phyloP scores from a whole-genome alignment of 352 stramenopile species.

The Phytophthora foliorum region DNA sequence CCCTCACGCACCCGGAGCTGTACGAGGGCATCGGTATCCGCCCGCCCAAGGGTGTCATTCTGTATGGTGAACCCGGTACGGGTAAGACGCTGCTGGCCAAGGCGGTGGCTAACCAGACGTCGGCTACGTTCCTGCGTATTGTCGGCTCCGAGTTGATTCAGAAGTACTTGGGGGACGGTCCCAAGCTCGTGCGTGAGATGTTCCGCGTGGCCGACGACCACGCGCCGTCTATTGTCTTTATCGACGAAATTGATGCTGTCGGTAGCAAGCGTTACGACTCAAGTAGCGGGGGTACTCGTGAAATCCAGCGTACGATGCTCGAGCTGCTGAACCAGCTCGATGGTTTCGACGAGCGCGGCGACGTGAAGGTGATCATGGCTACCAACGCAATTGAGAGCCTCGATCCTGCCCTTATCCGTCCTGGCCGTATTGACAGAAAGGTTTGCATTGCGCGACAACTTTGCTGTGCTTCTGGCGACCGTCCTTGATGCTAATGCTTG shows the following conservation, averaged over 20 bases:
- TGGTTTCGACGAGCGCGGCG: conserved; percentile 99
- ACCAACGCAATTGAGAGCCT: conserved; percentile 99
- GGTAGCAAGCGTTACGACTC: conserved; percentile 99
- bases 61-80: conserved; percentile 99
- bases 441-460: conserved; percentile 34
- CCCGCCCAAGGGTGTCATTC: conserved; percentile 99
- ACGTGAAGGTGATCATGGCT: conserved; percentile 99
- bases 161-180: conserved; percentile 99
- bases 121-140: conserved; percentile 99
- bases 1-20: conserved; percentile 99
- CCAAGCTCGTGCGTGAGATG: conserved; percentile 99
- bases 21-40: conserved; percentile 99
- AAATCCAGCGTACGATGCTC: conserved; percentile 99
- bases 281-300: conserved; percentile 96
- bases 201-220: conserved; percentile 99
- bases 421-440: conserved; percentile 99
- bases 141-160: conserved; percentile 99
- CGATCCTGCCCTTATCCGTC: conserved; percentile 99
- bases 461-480: background rate
- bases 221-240: conserved; percentile 99
- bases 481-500: conserved; percentile 5
- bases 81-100: conserved; percentile 99
- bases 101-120: conserved; percentile 99
- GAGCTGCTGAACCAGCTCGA: conserved; percentile 99
- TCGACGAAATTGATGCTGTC: conserved; percentile 99